phyloP scores from a whole-genome alignment of 495 filamentous ascomycete genomes.

The Collariella sp. region DNA sequence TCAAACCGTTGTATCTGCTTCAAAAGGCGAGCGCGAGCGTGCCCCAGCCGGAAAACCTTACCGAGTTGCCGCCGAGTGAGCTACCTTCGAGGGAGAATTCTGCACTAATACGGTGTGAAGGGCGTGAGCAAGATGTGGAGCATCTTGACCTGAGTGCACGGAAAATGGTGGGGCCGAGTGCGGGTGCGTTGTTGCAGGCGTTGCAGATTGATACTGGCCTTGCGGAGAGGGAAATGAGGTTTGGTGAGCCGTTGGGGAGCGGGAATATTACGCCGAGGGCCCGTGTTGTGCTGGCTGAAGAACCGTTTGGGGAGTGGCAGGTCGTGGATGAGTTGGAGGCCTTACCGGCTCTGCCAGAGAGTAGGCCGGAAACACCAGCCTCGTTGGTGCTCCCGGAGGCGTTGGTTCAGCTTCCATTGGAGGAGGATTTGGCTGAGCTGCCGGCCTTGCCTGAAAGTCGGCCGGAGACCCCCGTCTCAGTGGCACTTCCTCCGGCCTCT shows the following conservation, averaged over 20 bases:
- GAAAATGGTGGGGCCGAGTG: not conserved
- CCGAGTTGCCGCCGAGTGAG: slow-evolving; percentile 30
- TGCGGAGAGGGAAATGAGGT: not conserved
- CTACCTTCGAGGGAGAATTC: slow-evolving; percentile 26
- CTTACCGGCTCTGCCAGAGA: slow-evolving; percentile 4
- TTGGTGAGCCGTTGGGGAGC: slow-evolving; percentile 23
- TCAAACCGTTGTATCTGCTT: slow-evolving; percentile 43
- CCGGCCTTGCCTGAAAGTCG: slow-evolving; percentile 4
- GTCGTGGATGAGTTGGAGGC: not conserved
- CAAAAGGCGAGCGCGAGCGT: slow-evolving; percentile 30
- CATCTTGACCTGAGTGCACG: not conserved
- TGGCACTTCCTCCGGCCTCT: not conserved
- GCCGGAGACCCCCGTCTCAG: not conserved
- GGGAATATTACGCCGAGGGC: slow-evolving; percentile 33
- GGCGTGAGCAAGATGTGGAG: slow-evolving; percentile 13
- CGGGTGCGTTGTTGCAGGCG: slow-evolving; percentile 2
- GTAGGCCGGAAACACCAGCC: not conserved
- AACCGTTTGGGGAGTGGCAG: not conserved
- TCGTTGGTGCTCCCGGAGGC: not conserved
- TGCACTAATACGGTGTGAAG: slow-evolving; percentile 7
- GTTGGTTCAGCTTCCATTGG: not conserved
- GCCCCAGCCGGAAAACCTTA: not conserved
- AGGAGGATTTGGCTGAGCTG: not conserved
- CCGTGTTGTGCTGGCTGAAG: not conserved
- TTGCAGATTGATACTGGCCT: slow-evolving; percentile 25